Evolutionary conservation across 2,329 filamentous ascomycete species (phyloP).

Genomic region (Xylaria sp.): DNA sequence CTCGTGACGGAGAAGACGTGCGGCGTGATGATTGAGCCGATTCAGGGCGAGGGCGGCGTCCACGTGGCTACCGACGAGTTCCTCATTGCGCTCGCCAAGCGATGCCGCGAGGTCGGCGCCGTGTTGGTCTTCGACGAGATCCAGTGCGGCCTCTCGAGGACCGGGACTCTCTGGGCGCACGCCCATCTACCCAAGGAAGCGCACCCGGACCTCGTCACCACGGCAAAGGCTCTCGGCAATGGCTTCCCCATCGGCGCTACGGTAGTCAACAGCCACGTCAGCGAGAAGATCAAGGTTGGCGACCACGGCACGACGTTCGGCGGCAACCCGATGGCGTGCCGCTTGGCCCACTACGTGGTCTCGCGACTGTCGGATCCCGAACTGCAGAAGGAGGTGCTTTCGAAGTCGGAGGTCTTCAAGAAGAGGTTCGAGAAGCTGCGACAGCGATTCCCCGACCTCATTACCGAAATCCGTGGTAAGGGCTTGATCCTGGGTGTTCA

Average conservation of each 20-base stretch:
- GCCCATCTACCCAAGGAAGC: conserved; percentile 69
- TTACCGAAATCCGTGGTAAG: conserved; percentile 78
- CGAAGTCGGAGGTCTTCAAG: conserved; percentile 61
- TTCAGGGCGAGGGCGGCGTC: conserved; percentile 95
- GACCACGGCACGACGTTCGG: conserved; percentile 96
- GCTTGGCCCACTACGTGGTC: conserved; percentile 85
- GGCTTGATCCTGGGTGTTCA: conserved; percentile 89
- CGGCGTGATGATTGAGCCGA: conserved; percentile 94
- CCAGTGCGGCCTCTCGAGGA: conserved; percentile 88
- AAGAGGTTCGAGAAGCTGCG: conserved; percentile 52
- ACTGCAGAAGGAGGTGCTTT: conserved; percentile 69
- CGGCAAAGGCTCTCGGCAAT: conserved; percentile 94
- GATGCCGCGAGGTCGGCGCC: conserved; percentile 85
- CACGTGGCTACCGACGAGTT: conserved; percentile 83
- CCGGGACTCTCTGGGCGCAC: conserved; percentile 91
- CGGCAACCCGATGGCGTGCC: conserved; percentile 84
- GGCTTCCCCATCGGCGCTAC: conserved; percentile 93
- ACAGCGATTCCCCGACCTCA: conserved; percentile 63
- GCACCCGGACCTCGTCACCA: conserved; percentile 92
- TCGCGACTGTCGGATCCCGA: conserved; percentile 70
- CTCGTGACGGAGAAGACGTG: conserved; percentile 86
- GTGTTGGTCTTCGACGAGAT: conserved; percentile 96
- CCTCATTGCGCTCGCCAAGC: conserved; percentile 76
- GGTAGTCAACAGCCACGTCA: conserved; percentile 62
- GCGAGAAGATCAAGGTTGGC: conserved; percentile 66